Base-by-base conservation (phyloP, 768 basidiomycete species). In the Dioszegia aurantiaca region DNA sequence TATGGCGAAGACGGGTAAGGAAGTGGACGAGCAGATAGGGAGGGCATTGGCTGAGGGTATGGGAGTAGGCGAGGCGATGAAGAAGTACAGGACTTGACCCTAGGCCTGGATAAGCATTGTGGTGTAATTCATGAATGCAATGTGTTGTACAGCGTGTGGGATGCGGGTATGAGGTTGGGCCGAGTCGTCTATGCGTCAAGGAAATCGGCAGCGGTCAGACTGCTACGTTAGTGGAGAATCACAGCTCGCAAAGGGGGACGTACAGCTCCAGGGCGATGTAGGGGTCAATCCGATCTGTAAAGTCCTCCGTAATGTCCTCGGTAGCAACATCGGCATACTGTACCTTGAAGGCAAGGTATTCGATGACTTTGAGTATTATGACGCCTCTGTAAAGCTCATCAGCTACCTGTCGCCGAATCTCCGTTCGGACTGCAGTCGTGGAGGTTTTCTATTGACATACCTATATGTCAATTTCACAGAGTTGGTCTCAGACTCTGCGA, bases 231-330 rank as follows among this genome's bases (percentile, higher is more conserved):
- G 51, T n/a, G n/a, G n/a, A n/a, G n/a, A n/a, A n/a, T n/a, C 51
- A 17, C 37, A 3, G 8, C 26, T 26, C 5, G 3, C 3, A 19
- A 31, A 23, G 6, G 16, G 14, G 17, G 14, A 53, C 51, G 19
- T 28, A 95, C 92, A 94, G 76, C 75, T 95, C 92, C 5, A 97
- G 77, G 0, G 88, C 88, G 44, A 95, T 83, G 74, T 94, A 91
- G 0, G 89, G 89, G 1, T 86, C 85, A 49, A 97, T 82, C 19
- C 92, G 83, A 63, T 93, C 90, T 62, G 82, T 77, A 63, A 91
- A 87, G 65, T 95, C 91, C 3, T 90, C 89, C 21, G 88, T 79
- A 47, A 90, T 88, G 66, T 91, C 89, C 63, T 86, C 89, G 6
- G 83, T 78, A 0, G 82, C 83, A 1, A 79, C 80, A n/a, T 82